phyloP scores from a whole-genome alignment of 768 basidiomycete species.

The Pulveroboletus sp. region DNA sequence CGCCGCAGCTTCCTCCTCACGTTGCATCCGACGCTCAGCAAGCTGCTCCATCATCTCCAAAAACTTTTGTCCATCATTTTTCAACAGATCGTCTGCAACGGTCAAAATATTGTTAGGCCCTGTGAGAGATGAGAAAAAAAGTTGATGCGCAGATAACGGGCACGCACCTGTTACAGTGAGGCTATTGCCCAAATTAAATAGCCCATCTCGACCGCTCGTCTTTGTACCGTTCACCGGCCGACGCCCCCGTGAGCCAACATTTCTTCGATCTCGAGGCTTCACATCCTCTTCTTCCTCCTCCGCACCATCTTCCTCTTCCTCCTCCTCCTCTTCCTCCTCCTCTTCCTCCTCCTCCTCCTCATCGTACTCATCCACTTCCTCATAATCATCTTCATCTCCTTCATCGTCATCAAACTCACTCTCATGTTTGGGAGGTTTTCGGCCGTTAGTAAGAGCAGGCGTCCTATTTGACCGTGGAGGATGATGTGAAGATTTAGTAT shows the following conservation, averaged over 20 bases:
- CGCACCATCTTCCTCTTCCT: conserved; percentile 61
- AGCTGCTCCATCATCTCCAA: conserved; percentile 99
- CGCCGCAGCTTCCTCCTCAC: conserved; percentile 69
- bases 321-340: conserved; percentile 61
- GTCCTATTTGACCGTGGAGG: conserved; percentile 36
- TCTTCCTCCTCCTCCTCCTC: conserved; percentile 53
- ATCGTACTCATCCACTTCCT: conserved; percentile 54
- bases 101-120: conserved; percentile 93
- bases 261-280: conserved; percentile 38
- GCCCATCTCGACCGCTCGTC: conserved; percentile 52
- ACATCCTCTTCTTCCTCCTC: conserved; percentile 55
- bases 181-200: conserved; percentile 76
- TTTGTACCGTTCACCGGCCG: conserved; percentile 42
- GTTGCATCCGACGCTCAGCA: conserved; percentile 87
- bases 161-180: conserved; percentile 76
- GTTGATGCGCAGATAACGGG: conserved; percentile 5
- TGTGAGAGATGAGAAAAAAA: conserved; percentile 29
- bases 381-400: conserved; percentile 48
- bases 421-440: conserved; percentile 49
- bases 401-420: conserved; percentile 67
- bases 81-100: conserved; percentile 95
- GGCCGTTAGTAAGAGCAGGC: conserved; percentile 32
- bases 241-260: conserved; percentile 33
- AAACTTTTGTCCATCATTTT: conserved; percentile 98
- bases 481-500: conserved; percentile 33